Conservation (phyloP, 768 basidiomycete species). For the Russula ochroleuca region DNA sequence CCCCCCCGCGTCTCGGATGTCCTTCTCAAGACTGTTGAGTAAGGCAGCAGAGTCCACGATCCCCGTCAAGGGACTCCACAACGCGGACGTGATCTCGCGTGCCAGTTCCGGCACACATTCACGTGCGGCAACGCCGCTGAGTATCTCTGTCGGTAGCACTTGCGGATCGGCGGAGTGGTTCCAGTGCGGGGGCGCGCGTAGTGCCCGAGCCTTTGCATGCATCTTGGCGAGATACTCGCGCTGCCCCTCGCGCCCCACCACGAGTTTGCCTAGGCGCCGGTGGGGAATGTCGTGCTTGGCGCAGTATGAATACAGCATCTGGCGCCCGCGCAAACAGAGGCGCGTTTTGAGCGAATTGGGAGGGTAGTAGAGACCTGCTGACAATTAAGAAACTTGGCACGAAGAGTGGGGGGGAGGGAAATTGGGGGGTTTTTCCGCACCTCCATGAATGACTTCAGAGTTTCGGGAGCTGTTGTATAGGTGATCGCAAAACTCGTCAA, state of each 20-base stretch:
- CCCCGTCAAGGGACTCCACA: constrained; percentile 85
- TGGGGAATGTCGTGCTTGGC: constrained; percentile 55
- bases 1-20: constrained; percentile 66
- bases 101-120: constrained; percentile 84
- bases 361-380: constrained; percentile 78
- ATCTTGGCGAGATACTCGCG: constrained; percentile 65
- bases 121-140: constrained; percentile 62
- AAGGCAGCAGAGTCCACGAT: constrained; percentile 84
- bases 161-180: constrained; percentile 29
- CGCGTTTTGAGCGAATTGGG: constrained; percentile 76
- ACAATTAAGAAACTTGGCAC: background rate
- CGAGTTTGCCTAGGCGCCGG: constrained; percentile 80
- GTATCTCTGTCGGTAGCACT: constrained; percentile 59
- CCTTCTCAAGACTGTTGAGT: constrained; percentile 78
- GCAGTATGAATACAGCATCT: constrained; percentile 79
- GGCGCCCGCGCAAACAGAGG: constrained; percentile 81
- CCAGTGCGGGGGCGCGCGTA: constrained; percentile 49
- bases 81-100: constrained; percentile 57
- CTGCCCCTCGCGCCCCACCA: constrained; percentile 73
- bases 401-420: background rate
- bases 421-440: constrained; percentile 35
- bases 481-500: constrained; percentile 9
- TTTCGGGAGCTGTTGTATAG: constrained; percentile 66
- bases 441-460: constrained; percentile 93
- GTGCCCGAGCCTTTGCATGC: constrained; percentile 52